Base-by-base conservation (phyloP, 805 yeast species). In the Wickerhamomyces mucosus region DNA sequence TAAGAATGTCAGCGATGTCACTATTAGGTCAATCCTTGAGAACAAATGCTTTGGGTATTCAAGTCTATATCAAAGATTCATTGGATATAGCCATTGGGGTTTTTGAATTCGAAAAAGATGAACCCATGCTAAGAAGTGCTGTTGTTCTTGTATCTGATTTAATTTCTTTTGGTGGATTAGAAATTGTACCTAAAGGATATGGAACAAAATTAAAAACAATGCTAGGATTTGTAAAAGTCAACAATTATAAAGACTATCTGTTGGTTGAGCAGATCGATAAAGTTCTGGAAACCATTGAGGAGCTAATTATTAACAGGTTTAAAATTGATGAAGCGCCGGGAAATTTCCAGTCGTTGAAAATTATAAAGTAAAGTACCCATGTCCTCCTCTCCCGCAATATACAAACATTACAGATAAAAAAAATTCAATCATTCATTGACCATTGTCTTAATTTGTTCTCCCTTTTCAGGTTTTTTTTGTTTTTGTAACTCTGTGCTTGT, bases 1-100 rank as follows among this genome's bases (percentile, higher is more conserved):
- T 86, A 24, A 63, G 96, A 42, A 77, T 85, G 80, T 88, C 96
- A 2, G 72, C 95, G 0, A 69, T 88, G 74, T 82, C 96, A 0
- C 53, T 92, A 11, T 51, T 89, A n/a, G 95, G 96, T 18, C 58
- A 69, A 6, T 60, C 80, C 22, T 70, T 86, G 45, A 70, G 71
- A 39, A 58, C 59, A 2, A 73, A 75, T 37, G 77, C 86, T 1
- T 32, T 56, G 6, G 81, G 79, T 0, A 44, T 84, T 1, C 25
- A 59, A 0, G 46, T 53, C 1, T 58, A 63, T 35, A 55, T 85
- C 9, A 49, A 53, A 1, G 80, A 77, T 31, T 66, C 78, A 7
- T 55, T 83, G 27, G 96, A 86, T 47, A 76, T 94, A 48, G 74
- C 83, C 0, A 51, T 81, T 20, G 95, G 95, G 6, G 67, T 89